Conservation (phyloP, 2,329 filamentous ascomycete species). For the Fusarium pseudonygamai region DNA sequence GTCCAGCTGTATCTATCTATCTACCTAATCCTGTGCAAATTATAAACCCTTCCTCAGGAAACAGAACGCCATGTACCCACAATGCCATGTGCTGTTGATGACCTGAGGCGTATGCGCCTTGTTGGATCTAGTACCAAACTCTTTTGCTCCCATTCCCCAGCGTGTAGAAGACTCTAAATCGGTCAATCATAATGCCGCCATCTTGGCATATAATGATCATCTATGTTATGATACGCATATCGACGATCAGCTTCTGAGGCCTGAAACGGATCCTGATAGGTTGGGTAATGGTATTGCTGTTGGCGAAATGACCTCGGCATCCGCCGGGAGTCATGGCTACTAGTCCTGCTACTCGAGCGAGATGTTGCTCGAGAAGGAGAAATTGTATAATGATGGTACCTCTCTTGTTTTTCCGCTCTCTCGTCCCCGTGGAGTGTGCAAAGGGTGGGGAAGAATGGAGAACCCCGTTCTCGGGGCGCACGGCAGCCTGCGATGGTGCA, state of each 20-base stretch:
- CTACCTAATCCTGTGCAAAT: neutral
- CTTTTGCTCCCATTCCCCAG: neutral
- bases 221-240: neutral
- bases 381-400: accelerated
- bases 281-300: neutral
- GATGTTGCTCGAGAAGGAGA: neutral
- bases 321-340: neutral
- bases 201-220: neutral
- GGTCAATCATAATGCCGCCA: neutral
- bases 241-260: neutral
- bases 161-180: neutral
- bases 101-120: too few species aligned
- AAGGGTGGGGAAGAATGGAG: neutral
- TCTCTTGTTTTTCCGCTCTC: neutral
- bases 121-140: neutral
- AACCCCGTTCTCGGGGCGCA: neutral
- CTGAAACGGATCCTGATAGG: neutral
- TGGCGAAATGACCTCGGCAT: neutral
- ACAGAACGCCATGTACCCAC: neutral
- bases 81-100: neutral
- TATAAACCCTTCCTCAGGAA: neutral
- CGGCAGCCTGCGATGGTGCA: constrained; percentile 6
- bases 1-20: neutral
- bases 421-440: neutral
- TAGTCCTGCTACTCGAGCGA: neutral